Evolutionary conservation across 148 eudicot genomes (phyloP), one percentile per base, ranked within the genome.

Genomic region (Vaccinium vitisidaea): DNA sequence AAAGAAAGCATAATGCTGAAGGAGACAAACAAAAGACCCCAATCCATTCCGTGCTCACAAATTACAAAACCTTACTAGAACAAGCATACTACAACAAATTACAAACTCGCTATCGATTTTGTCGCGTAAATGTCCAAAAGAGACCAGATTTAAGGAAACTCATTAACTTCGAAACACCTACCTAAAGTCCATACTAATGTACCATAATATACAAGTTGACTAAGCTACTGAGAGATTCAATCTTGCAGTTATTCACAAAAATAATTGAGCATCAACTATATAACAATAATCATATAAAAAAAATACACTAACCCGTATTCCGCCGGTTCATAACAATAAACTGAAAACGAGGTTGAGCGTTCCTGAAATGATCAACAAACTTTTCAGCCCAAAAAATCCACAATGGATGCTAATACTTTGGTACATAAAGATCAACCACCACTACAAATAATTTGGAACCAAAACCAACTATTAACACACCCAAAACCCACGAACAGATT

Each of bases 241-340:
- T 23, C 18, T 48, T 9, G 23, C 54, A n/a, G 10, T 49, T n/a
- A 48, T 48, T 19, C 27, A 52, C 61, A 59, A 5, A 77, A 19
- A 23, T 13, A 53, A 27, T 77, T 53, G 19, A 27, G 18, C 80
- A 77, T 53, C 15, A 78, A 25, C 43, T 15, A 3, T 23, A 1
- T 71, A 32, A 49, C 3, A 23, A 65, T 23, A 65, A 30, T 2
- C n/a, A 52, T 1, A 76, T 21, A 12, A 25, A 53, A 77, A 16
- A 10, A 77, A 77, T 11, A 16, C 6, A 27, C 61, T 78, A 15
- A 94, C 98, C 98, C 59, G 96, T 93, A 86, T 88, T 95, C 30
- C 95, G 92, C 16, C 98, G 88, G 82, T 95, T 95, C 98, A 94
- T 95, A 15, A 95, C 98, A 82, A 95, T 93, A 84, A 95, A 95